Percentiles rank a stretch among this genome's conserved stretches.
phyloP scores from a whole-genome alignment of 345 rosid genomes.

The Aquilaria sinensis region DNA sequence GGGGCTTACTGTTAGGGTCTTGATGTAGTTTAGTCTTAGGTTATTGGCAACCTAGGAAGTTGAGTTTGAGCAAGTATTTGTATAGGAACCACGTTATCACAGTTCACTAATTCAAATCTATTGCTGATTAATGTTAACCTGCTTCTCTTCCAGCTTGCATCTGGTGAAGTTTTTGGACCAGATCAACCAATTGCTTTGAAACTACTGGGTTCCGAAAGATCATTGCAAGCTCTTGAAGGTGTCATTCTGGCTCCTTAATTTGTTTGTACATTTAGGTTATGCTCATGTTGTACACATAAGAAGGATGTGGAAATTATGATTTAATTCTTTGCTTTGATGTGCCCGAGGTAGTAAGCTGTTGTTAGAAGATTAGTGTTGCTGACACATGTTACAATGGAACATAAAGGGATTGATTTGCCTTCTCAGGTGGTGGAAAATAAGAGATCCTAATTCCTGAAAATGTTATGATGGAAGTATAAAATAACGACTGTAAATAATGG shows the following conservation, averaged over 20 bases:
- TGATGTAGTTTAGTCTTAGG: too few species aligned
- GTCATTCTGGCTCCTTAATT: constrained; percentile 1
- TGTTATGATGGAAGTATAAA: too few species aligned
- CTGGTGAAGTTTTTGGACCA: constrained; percentile 89
- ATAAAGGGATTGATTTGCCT: too few species aligned
- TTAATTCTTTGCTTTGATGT: too few species aligned
- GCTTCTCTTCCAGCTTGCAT: constrained; percentile 61
- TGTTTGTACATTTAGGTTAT: not conserved
- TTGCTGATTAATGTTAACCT: constrained; percentile 3
- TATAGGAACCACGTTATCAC: too few species aligned
- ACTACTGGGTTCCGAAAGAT: constrained; percentile 90
- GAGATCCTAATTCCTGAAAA: too few species aligned
- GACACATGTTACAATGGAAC: not conserved
- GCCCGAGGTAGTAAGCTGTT: too few species aligned
- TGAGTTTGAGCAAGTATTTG: not conserved
- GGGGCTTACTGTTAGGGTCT: too few species aligned
- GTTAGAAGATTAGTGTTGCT: not conserved
- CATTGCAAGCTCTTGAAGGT: constrained; percentile 96
- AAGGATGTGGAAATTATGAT: too few species aligned
- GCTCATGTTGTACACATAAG: not conserved
- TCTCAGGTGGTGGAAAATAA: too few species aligned
- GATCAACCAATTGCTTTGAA: constrained; percentile 89
- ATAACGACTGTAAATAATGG: too few species aligned
- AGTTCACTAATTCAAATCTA: not conserved
- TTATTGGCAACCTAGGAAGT: not conserved